A percentile compares a stretch with the other conserved stretches of the same genome.
These are phyloP conservation scores for Kitagawia praeruptora DNA, from an alignment of 129 eudicot species.

Conservation along the genomic window DNA sequence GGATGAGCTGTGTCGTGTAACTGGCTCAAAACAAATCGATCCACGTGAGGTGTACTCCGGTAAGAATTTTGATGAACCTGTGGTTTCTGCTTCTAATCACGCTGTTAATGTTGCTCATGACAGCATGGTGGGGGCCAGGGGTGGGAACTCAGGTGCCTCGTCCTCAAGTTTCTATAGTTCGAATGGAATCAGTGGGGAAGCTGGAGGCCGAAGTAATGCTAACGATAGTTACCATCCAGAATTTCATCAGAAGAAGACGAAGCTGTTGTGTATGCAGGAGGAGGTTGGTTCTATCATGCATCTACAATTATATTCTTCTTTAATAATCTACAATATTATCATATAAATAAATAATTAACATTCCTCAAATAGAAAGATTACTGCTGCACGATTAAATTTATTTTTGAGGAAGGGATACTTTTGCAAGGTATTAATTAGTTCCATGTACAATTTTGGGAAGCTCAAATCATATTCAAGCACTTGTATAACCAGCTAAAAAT, in stretches of 20 bases:
- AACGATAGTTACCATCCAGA: conserved; percentile 47
- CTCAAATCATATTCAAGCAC: not conserved
- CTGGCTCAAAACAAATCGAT: conserved; percentile 23
- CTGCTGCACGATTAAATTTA: not conserved
- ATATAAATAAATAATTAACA: not conserved
- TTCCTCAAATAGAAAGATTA: not conserved
- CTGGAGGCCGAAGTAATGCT: conserved; percentile 22
- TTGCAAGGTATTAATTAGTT: not conserved
- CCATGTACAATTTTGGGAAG: not conserved
- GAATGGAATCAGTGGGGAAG: conserved; percentile 27
- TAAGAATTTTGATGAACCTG: conserved; percentile 20
- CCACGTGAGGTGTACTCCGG: conserved; percentile 21
- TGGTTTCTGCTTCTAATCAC: conserved; percentile 11
- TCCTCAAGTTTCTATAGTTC: conserved; percentile 43
- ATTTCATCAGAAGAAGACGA: conserved; percentile 67
- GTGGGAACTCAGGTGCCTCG: conserved; percentile 37
- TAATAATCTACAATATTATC: not conserved
- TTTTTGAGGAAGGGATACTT: not conserved
- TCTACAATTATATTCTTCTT: not conserved
- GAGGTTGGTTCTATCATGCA: conserved; percentile 43
- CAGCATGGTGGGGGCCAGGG: conserved; percentile 10
- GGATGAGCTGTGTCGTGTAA: conserved; percentile 48
- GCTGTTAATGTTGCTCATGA: conserved; percentile 17
- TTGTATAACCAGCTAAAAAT: not conserved
- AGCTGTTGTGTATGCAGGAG: conserved; percentile 67